Evolutionary conservation across 768 basidiomycete species (phyloP), one percentile per base, ranked within the genome.

Genomic region (Dioszegia aurantiaca): DNA sequence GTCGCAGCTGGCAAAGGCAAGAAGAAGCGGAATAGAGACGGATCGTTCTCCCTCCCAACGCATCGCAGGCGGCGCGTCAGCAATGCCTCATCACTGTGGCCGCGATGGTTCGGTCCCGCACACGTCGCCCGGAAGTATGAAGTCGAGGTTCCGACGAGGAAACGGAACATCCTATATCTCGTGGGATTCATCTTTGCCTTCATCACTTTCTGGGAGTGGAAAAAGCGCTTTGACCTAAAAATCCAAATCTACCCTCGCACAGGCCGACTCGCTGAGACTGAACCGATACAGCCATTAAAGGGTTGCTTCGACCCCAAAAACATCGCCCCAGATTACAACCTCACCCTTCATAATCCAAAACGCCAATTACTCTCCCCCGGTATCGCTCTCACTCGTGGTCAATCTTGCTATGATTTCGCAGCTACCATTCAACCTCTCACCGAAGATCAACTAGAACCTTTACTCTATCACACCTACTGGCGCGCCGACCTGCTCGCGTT

Each of bases 331-430:
- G 26, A 53, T n/a, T 76, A 76, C 60, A 72, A 76, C 45, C 33
- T 65, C 11, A 63, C 67, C 19, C 55, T 58, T 28, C 61, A 68
- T 41, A 57, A 52, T 0, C 85, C 85, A 4, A 82, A 83, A 23
- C 84, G 84, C 60, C 85, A 83, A 31, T 85, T 87, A 61, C 81
- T 95, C 10, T 87, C 93, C 56, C 85, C 90, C 0, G 92, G 92
- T 17, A 80, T 90, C 63, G 80, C 84, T 2, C 80, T 97, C 80
- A 82, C 83, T 52, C 80, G 88, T 61, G 88, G 88, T 36, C 80
- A 89, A 80, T 88, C 91, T 73, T 98, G 94, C 77, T 97, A 93
- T 72, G 85, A 90, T 72, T 93, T 92, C 76, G 88, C 92, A 2
- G 86, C 86, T 14, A 91, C 90, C 16, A 83, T 98, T 23, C 84